Conservation (phyloP, 805 yeast species). For the Zygotorulaspora danielsina region DNA sequence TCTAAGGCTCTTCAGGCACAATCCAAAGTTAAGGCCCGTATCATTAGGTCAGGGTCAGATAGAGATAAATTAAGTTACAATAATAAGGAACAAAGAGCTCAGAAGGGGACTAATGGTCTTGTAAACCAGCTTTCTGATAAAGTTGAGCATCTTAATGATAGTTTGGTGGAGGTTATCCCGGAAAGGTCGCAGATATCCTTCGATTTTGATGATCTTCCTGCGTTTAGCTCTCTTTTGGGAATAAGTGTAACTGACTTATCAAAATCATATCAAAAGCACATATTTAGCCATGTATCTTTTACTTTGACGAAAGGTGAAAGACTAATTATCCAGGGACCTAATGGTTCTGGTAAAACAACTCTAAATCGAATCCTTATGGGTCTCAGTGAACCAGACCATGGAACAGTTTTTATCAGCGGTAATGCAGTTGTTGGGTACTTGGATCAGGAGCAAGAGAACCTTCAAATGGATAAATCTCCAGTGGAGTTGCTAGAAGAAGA, state of each 20-base stretch:
- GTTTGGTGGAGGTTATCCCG: constrained; percentile 17
- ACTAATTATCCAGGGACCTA: constrained; percentile 20
- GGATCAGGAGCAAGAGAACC: constrained; percentile 20
- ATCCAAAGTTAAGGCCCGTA: constrained; percentile 15
- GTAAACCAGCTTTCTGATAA: constrained; percentile 16
- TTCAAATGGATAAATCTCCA: constrained; percentile 17
- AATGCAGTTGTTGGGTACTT: constrained; percentile 17
- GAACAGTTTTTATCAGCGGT: constrained; percentile 16
- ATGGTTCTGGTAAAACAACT: constrained; percentile 25
- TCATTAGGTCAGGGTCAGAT: constrained; percentile 17
- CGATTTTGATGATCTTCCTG: constrained; percentile 16
- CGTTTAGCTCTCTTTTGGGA: constrained; percentile 13
- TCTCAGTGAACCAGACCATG: constrained; percentile 15
- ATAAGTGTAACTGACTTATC: constrained; percentile 12
- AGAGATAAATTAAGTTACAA: constrained; percentile 18
- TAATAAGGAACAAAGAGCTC: constrained; percentile 17
- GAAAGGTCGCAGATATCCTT: constrained; percentile 13
- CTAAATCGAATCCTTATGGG: constrained; percentile 17
- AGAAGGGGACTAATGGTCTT: constrained; percentile 14
- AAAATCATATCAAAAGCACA: constrained; percentile 13
- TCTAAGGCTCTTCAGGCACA: constrained; percentile 14
- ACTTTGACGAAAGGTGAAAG: constrained; percentile 16
- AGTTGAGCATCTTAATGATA: constrained; percentile 15
- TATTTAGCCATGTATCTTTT: constrained; percentile 14
- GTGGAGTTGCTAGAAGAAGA: constrained; percentile 14